Conservation (phyloP, 306 rosid species). For the Hippophae rhamnoides region DNA sequence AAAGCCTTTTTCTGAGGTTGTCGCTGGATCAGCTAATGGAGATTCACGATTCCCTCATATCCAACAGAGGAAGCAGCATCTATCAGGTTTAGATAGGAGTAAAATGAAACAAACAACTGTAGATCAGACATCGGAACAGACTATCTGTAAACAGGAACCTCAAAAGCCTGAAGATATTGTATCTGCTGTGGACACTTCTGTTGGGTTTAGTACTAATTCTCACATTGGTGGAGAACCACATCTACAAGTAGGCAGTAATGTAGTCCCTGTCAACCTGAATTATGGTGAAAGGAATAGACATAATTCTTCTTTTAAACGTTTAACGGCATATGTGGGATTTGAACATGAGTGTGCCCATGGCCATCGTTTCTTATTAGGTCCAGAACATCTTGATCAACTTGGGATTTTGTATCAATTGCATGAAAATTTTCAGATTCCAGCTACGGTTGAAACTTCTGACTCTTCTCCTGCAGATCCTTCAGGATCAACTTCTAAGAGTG, state of each 20-base stretch:
- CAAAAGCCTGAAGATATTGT: conserved; percentile 37
- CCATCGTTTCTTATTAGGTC: conserved; percentile 76
- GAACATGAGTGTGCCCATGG: conserved; percentile 96
- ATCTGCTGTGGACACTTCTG: conserved; percentile 27
- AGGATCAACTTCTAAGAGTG: conserved; percentile 34
- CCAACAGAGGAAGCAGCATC: conserved; percentile 50
- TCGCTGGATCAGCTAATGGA: conserved; percentile 60
- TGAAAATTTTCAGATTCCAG: conserved; percentile 44
- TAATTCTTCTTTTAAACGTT: conserved; percentile 38
- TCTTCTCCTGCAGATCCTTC: conserved; percentile 32
- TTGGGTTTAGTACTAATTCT: conserved; percentile 27
- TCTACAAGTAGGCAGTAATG: conserved; percentile 62
- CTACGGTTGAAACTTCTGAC: conserved; percentile 31
- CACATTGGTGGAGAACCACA: conserved; percentile 38
- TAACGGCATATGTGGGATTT: conserved; percentile 58
- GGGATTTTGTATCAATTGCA: conserved; percentile 43
- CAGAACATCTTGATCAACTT: conserved; percentile 62
- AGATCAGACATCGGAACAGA: conserved; percentile 31
- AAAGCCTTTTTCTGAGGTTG: conserved; percentile 95
- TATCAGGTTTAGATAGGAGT: conserved; percentile 46
- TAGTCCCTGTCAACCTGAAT: conserved; percentile 55
- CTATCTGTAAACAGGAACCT: conserved; percentile 27
- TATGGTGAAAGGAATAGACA: conserved; percentile 35
- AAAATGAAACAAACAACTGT: conserved; percentile 42
- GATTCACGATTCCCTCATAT: conserved; percentile 83